These are phyloP conservation scores for Salvia hispanica DNA, from an alignment of 257 asterid species.

Conservation along the genomic window DNA sequence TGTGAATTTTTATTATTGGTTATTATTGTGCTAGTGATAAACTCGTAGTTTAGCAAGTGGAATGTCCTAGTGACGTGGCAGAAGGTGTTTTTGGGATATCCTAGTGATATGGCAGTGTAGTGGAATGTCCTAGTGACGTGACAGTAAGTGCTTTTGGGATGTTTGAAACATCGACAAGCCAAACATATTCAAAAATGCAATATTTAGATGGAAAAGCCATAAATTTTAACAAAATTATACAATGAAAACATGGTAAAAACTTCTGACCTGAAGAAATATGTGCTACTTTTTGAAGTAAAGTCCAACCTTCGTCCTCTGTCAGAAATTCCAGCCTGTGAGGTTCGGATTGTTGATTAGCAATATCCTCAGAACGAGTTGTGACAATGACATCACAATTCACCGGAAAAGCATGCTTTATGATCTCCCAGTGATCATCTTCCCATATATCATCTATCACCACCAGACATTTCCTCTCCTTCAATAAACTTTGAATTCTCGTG, in stretches of 20 bases:
- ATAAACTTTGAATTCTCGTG: background rate
- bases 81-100: too few relatives aligned
- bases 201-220: too few relatives aligned
- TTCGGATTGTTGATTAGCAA: background rate
- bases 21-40: too few relatives aligned
- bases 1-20: too few relatives aligned
- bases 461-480: background rate
- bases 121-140: too few relatives aligned
- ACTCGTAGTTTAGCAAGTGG: too few relatives aligned
- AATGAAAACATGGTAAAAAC: too few relatives aligned
- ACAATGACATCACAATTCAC: background rate
- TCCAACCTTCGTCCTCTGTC: slow-evolving; percentile 13
- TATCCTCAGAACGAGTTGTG: slow-evolving; percentile 22
- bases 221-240: too few relatives aligned
- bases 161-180: too few relatives aligned
- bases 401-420: background rate
- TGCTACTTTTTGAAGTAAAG: slow-evolving; percentile 22
- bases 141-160: too few relatives aligned
- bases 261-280: background rate
- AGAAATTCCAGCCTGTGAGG: background rate
- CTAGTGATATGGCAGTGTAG: too few relatives aligned
- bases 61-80: too few relatives aligned
- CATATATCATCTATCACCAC: background rate
- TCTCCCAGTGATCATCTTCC: background rate
- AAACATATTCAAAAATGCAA: background rate